Evolutionary conservation across 2,329 filamentous ascomycete species (phyloP).

Genomic region (Neofusicoccum cordaticola): DNA sequence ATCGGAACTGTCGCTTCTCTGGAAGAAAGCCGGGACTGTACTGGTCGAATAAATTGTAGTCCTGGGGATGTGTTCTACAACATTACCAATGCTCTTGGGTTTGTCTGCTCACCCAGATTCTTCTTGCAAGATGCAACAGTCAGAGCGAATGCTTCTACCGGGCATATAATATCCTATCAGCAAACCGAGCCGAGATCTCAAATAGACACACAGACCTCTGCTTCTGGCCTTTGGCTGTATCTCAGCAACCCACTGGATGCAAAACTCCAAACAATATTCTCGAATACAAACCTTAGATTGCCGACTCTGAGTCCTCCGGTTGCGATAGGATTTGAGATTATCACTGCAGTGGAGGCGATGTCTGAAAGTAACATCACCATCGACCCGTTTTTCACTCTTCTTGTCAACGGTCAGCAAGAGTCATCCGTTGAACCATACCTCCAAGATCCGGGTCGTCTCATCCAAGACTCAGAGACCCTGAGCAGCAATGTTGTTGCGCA

Average conservation of each 20-base stretch:
- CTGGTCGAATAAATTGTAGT: neutral
- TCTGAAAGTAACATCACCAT: neutral
- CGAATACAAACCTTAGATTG: neutral
- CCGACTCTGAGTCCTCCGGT: neutral
- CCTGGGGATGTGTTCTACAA: neutral
- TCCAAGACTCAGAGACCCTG: neutral
- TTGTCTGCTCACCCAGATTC: neutral
- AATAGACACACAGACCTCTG: neutral
- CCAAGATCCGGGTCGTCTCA: neutral
- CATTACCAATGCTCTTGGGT: neutral
- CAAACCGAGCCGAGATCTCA: neutral
- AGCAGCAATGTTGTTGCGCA: neutral
- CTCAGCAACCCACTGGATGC: neutral
- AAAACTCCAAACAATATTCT: neutral
- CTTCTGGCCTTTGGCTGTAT: neutral
- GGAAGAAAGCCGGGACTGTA: neutral
- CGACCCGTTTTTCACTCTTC: neutral
- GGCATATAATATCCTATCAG: neutral
- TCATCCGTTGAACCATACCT: neutral
- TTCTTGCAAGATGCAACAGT: neutral
- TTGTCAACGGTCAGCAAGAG: neutral
- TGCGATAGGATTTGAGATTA: neutral
- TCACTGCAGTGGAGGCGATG: neutral
- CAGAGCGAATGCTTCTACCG: neutral
- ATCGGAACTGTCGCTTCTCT: neutral